Base-by-base conservation (phyloP, 441 rosid species). In the Erysimum cheiri region DNA sequence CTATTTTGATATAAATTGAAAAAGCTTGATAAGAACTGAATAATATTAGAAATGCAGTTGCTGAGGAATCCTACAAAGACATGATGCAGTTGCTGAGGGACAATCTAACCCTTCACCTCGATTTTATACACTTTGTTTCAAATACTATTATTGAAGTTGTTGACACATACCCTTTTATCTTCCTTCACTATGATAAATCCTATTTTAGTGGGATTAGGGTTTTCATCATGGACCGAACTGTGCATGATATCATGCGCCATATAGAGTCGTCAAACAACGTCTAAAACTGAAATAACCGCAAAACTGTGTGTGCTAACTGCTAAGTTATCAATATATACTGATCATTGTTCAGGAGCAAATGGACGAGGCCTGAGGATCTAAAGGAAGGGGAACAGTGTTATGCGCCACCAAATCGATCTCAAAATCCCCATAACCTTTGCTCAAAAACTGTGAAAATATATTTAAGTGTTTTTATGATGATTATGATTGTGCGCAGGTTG, bases 51-150 rank as follows among this genome's bases (percentile, higher is more conserved):
- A 22, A 22, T 22, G 24, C 2, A 22, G 24, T 22, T 22, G 24
- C 24, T 22, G 86, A 80, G 68, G 86, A 85, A 32, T 85, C 86
- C 29, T 81, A 85, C 80, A 79, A 80, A 43, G 88, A 80, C 70
- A 83, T 85, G 60, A 81, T 85, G 83, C 83, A 81, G 77, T 68
- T 79, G 77, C 72, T 83, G 22, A 78, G 85, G 73, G 87, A 84
- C 77, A 84, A 84, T 65, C 70, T 83, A 52, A 83, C 84, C 67
- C 80, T 78, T 12, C 80, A 41, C n/a, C 37, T n/a, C 37, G 4
- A 48, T 43, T 6, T 14, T 28, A 11, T 60, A 37, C 32, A 1
- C 40, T 41, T 19, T 22, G 9, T 56, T 64, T 22, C 70, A 24
- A 35, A 22, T 15, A 10, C 22, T n/a, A n/a, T n/a, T 33, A 22